These are phyloP conservation scores for Epichloe aotearoae DNA, from an alignment of 2,329 filamentous ascomycete species.

Conservation along the genomic window DNA sequence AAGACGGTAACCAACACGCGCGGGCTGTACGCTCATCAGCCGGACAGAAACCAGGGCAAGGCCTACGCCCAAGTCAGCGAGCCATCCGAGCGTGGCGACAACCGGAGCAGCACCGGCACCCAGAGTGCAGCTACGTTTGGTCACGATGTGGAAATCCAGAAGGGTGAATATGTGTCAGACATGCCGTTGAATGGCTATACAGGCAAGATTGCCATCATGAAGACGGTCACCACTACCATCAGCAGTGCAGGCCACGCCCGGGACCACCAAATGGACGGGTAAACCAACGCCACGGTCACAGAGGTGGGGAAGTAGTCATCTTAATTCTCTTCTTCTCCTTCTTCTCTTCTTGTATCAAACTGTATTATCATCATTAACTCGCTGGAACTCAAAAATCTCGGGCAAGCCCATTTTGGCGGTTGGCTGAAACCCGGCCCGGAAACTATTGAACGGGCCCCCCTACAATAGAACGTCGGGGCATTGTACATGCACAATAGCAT, in stretches of 20 bases:
- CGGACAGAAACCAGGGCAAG: neutral
- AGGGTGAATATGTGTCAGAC: neutral
- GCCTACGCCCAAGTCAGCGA: neutral
- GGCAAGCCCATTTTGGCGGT: no score
- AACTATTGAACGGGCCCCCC: no score
- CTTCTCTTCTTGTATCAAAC: no score
- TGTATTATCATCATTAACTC: no score
- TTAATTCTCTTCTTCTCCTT: no score
- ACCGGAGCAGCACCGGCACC: neutral
- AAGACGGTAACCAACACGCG: neutral
- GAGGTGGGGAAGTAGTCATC: no score
- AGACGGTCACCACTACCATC: neutral
- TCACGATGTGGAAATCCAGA: constrained; percentile 4
- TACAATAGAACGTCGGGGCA: no score
- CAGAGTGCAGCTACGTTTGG: neutral
- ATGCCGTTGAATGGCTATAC: neutral
- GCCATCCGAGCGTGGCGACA: neutral
- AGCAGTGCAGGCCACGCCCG: neutral
- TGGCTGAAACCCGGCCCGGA: no score
- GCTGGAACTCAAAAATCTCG: no score
- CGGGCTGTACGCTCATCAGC: neutral
- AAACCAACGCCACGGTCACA: no score
- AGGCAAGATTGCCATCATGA: neutral
- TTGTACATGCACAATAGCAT: no score
- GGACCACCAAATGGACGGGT: neutral